Evolutionary conservation across 2,329 filamentous ascomycete species (phyloP).

Genomic region (Ceratocystis alfenasii): DNA sequence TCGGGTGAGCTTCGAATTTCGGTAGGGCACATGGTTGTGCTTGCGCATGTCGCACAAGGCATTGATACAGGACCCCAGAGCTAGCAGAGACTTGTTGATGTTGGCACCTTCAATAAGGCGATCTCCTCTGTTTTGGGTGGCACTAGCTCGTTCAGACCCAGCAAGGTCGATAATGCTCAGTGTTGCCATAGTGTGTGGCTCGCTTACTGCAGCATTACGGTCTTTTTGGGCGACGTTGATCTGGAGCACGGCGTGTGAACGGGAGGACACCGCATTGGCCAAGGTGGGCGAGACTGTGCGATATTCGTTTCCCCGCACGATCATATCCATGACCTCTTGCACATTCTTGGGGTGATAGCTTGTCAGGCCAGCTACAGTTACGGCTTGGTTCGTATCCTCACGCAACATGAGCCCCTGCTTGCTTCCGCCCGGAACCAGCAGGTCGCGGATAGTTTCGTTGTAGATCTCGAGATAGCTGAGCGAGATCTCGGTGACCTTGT

Average conservation of each 20-base stretch:
- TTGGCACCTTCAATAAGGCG: constrained; percentile 87
- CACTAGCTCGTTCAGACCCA: constrained; percentile 88
- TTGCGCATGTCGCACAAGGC: constrained; percentile 88
- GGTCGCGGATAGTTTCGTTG: constrained; percentile 94
- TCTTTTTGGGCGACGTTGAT: constrained; percentile 95
- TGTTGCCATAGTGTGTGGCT: constrained; percentile 96
- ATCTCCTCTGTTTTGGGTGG: constrained; percentile 91
- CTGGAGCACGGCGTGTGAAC: constrained; percentile 92
- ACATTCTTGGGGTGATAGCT: constrained; percentile 87
- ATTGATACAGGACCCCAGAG: constrained; percentile 94
- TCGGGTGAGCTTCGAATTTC: constrained; percentile 93
- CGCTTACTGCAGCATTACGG: constrained; percentile 79
- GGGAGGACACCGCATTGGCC: constrained; percentile 92
- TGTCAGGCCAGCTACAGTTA: constrained; percentile 80
- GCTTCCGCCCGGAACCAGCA: constrained; percentile 73
- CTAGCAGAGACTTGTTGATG: constrained; percentile 96
- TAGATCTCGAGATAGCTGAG: constrained; percentile 97
- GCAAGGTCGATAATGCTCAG: constrained; percentile 96
- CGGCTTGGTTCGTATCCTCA: constrained; percentile 86
- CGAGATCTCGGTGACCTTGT: constrained; percentile 81
- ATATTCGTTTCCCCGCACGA: constrained; percentile 85
- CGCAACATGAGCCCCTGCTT: constrained; percentile 81
- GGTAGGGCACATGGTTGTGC: constrained; percentile 87
- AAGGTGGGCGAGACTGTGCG: constrained; percentile 94
- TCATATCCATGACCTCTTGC: constrained; percentile 98